Conservation (phyloP, 2,329 filamentous ascomycete species). For the Aspergillus terreus region DNA sequence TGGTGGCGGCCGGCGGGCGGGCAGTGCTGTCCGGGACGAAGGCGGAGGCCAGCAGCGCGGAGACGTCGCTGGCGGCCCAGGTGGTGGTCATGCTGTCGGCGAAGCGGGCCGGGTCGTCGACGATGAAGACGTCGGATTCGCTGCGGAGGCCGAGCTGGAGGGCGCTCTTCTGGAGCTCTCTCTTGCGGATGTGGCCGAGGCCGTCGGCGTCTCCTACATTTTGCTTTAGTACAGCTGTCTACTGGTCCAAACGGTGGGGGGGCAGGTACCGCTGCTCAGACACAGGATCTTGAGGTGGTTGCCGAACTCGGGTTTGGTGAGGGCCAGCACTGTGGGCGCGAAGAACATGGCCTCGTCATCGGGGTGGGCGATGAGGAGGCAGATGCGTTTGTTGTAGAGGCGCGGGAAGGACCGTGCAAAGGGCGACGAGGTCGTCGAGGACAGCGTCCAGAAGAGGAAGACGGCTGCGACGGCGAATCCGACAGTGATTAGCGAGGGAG, state of each 20-base stretch:
- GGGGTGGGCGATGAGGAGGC: constrained; percentile 90
- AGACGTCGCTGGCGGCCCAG: constrained; percentile 71
- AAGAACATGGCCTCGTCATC: constrained; percentile 99
- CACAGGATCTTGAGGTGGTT: constrained; percentile 96
- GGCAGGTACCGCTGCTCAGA: constrained; percentile 68
- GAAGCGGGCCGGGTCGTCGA: constrained; percentile 73
- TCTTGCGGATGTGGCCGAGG: constrained; percentile 75
- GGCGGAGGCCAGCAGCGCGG: constrained; percentile 64
- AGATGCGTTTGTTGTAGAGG: constrained; percentile 78
- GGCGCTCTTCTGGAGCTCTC: constrained; percentile 79
- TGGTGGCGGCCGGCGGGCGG: constrained; percentile 50
- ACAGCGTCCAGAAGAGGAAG: constrained; percentile 42
- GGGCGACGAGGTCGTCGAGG: constrained; percentile 37
- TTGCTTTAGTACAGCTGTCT: background rate
- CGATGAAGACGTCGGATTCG: constrained; percentile 77
- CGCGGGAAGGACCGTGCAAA: constrained; percentile 50
- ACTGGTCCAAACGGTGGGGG: too few species aligned
- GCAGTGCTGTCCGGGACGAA: constrained; percentile 62
- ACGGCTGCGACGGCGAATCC: constrained; percentile 38
- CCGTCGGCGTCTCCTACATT: constrained; percentile 74
- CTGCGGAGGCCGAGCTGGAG: constrained; percentile 69
- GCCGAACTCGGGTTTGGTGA: constrained; percentile 72
- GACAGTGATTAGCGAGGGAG: constrained; percentile 22
- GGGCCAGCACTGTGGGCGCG: constrained; percentile 77
- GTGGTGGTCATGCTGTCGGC: constrained; percentile 80